Base-by-base conservation (phyloP, 495 filamentous ascomycete species). In the Aspergillus indologenus region DNA sequence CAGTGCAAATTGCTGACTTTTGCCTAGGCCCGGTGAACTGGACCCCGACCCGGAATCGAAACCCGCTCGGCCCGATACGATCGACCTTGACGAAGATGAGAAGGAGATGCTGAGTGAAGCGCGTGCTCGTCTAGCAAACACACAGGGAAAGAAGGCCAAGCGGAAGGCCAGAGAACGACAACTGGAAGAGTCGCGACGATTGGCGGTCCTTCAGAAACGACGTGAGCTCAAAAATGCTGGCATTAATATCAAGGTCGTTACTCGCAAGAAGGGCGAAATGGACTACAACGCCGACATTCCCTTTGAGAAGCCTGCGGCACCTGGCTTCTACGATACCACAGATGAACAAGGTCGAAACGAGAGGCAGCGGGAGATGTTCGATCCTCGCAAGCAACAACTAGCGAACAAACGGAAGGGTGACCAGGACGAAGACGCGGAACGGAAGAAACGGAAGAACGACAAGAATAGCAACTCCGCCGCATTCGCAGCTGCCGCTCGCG, bases 61-160 rank as follows among this genome's bases (percentile, higher is more conserved):
- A 69, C 94, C 95, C 29, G 94, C 94, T n/a, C 84, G 91, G 26
- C 95, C 94, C 45, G 94, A 98, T 68, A 96, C 95, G 2, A 93
- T 98, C 68, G 94, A 98, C 74, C 82, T 98, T 56, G 94, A 98
- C 67, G 94, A 98, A 76, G 94, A 98, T 68, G 95, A 98, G 72
- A 98, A 98, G 77, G 95, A 98, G 70, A 98, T 98, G 94, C 76
- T 98, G 64, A 96, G 92, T 71, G 94, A 98, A 75, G 94, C 94
- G 54, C 90, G 94, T 65, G 94, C 94, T 57, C 89, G 94, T 75
- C 78, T 98, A 56, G 94, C 95, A 42, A 98, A 98, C 65, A 97
- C 93, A 34, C 92, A 97, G 72, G 94, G 94, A 70, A 98, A 98
- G 77, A 98, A 98, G 79, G 95, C 94, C 6, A 98, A 98, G 81